A percentile compares a stretch with the other conserved stretches of the same genome.
Conservation (phyloP, 306 rosid species). For the Fragaria vesca region DNA sequence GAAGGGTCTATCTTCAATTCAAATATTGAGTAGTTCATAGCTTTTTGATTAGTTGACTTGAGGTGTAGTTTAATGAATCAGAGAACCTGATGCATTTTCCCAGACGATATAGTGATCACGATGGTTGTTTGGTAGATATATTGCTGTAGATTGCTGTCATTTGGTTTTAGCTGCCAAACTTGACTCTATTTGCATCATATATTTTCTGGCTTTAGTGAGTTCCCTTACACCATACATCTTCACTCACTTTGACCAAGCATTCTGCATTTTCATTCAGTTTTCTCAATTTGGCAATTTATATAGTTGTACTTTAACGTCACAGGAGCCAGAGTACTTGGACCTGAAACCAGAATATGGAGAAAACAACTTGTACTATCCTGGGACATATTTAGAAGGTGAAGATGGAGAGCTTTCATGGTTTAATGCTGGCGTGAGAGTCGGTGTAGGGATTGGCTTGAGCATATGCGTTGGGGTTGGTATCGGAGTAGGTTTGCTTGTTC, state of each 20-base stretch:
- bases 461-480: conserved; percentile 79
- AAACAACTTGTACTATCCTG: conserved; percentile 35
- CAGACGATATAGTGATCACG: not conserved
- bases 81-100: not conserved
- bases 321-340: conserved; percentile 26
- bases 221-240: not conserved
- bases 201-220: not conserved
- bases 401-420: conserved; percentile 89
- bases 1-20: not conserved
- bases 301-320: not conserved
- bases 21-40: not conserved
- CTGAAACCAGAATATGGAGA: conserved; percentile 49
- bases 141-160: not conserved
- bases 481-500: conserved; percentile 72
- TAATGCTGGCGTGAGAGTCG: conserved; percentile 76
- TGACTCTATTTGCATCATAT: not conserved
- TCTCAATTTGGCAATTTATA: not conserved
- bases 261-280: conserved; percentile 1
- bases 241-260: conserved; percentile 2
- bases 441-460: conserved; percentile 82
- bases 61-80: not conserved
- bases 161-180: not conserved
- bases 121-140: not conserved
- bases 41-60: not conserved
- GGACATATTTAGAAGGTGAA: conserved; percentile 61